Base-by-base conservation (phyloP, 1,139 yeast species). In the Sugiyamaella sp. region DNA sequence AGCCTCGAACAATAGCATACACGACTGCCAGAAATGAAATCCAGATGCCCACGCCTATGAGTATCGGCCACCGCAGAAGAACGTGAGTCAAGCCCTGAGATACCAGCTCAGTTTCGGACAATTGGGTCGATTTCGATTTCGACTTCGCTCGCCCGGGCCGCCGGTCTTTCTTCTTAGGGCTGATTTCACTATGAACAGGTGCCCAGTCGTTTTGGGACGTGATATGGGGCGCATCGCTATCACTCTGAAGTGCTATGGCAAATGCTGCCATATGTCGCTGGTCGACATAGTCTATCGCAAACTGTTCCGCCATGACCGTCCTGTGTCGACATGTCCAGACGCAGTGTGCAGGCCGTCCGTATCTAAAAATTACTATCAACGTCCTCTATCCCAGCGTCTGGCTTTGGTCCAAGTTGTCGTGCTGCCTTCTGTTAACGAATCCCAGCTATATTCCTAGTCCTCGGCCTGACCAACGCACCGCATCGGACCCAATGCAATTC, bases 181-280 rank as follows among this genome's bases (percentile, higher is more conserved):
- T 16, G 6, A 38, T 12, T 25, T 49, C 53, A n/a, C 35, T 69
- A 41, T 76, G 73, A 2, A 83, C 72, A 0, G 90, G 90, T 17
- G 80, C 80, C 91, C 90, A 85, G 66, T 85, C 90, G 59, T 80
- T 80, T 60, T 79, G 78, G 2, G 89, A 83, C 0, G 80, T 67
- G 49, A 85, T 84, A 32, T 60, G 61, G 8, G 72, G 64, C 29
- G 54, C 61, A 41, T 56, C 52, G 24, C 52, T 58, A 49, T 59
- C 63, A 22, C 35, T 38, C 49, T 35, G 19, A 12, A 46, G 22
- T 1, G 49, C 49, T n/a, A 16, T 25, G 20, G 43, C 43, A 38
- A 46, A 46, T 2, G 43, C 43, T 14, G 16, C 25, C 49, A 46
- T 46, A 46, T 46, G 74, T 14, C 66, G 66, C 42, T 69, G 70